Conservation (phyloP, 345 rosid species). For the Rhodamnia rubescens region DNA sequence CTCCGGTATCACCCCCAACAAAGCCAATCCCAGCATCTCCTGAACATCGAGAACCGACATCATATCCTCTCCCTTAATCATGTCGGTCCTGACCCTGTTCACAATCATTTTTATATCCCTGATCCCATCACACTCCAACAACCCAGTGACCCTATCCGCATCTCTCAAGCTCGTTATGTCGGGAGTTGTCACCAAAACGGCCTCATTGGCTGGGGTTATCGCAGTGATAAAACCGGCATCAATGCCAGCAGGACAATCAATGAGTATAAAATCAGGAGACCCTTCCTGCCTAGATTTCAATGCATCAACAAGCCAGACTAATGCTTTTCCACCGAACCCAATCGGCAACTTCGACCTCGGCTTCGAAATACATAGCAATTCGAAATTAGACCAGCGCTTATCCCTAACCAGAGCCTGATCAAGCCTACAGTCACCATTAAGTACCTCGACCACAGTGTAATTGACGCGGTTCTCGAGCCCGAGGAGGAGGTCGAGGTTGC, state of each 20-base stretch:
- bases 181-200: conserved; percentile 79
- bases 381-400: conserved; percentile 91
- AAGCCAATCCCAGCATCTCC: conserved; percentile 80
- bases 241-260: conserved; percentile 95
- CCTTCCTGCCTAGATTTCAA: conserved; percentile 62
- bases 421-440: conserved; percentile 88
- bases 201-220: conserved; percentile 93
- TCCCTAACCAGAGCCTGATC: conserved; percentile 95
- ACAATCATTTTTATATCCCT: conserved; percentile 92
- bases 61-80: conserved; percentile 99
- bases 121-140: conserved; percentile 87
- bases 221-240: conserved; percentile 98
- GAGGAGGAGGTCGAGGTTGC: conserved; percentile 87
- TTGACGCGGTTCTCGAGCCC: conserved; percentile 94
- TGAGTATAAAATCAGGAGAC: conserved; percentile 68
- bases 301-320: conserved; percentile 86
- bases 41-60: conserved; percentile 94
- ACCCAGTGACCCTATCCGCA: conserved; percentile 82
- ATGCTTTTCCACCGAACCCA: conserved; percentile 90
- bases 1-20: conserved; percentile 84
- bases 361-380: conserved; percentile 84
- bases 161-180: conserved; percentile 84
- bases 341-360: conserved; percentile 86
- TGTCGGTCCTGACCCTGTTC: conserved; percentile 85
- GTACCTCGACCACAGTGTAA: conserved; percentile 82